Evolutionary conservation across 106 monocot species (phyloP), one percentile per base, ranked within the genome.

Genomic region (Alisma plantagoaquatica): DNA sequence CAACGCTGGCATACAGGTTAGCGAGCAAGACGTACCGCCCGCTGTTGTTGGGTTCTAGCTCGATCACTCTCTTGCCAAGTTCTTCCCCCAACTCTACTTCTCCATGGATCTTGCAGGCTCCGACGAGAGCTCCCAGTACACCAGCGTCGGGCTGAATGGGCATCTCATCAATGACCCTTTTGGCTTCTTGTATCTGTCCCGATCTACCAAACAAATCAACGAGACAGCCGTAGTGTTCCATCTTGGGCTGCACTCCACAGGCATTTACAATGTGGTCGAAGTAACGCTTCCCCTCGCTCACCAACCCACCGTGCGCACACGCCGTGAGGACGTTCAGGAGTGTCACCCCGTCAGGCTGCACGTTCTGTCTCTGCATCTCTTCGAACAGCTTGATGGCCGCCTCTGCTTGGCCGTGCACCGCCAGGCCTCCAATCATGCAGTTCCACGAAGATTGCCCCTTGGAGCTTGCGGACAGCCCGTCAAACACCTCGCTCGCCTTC

Each of bases 371-470:
- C 64, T 72, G 53, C 96, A 89, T 96, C 32, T 64, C 63, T 2
- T 66, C 56, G 26, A 84, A 84, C 32, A 89, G 45, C 57, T 66
- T 28, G 19, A 84, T 73, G 1, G 96, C 80, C 0, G 20, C 60
- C 2, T 59, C 29, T 14, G 74, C 84, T 38, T 23, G 46, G 24
- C 96, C 96, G 29, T 84, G 80, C 45, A 65, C 32, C 0, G 83
- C 89, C 1, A 78, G 53, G 23, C 88, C 96, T 33, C 89, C 81
- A 18, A 96, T 84, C 88, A 96, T 89, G 56, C 68, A 83, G 23
- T 84, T 96, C 88, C 81, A 89, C 0, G 80, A 81, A 0, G 81
- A 76, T 2, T 76, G 53, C 14, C 65, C 66, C 52, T 65, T 78
- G 10, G 0, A 12, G n/a, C n/a, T n/a, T n/a, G n/a, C n/a, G 6